A percentile compares a stretch with the other conserved stretches of the same genome.
phyloP scores from a whole-genome alignment of 352 stramenopile species.

The Globisporangium carolinianum region DNA sequence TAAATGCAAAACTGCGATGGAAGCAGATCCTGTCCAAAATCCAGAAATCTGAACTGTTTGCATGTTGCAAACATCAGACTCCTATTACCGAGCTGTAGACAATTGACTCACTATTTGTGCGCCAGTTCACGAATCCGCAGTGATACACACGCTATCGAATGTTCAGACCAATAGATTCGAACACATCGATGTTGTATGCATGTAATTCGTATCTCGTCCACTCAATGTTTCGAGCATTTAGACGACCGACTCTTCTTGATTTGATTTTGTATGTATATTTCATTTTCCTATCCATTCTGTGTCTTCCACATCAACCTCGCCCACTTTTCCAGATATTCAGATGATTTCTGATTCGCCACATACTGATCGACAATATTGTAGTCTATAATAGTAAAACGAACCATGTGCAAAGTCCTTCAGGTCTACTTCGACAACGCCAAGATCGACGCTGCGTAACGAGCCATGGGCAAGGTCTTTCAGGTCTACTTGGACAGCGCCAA shows the following conservation, averaged over 20 bases:
- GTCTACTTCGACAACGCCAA: constrained; percentile 87
- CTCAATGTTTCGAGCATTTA: not conserved
- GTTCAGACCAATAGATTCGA: not conserved
- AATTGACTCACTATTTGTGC: not conserved
- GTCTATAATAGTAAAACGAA: not conserved
- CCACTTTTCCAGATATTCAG: too few species aligned
- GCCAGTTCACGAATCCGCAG: too few species aligned
- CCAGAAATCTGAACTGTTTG: not conserved
- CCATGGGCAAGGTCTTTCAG: constrained; percentile 82
- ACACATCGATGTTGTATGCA: too few species aligned
- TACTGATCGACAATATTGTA: too few species aligned
- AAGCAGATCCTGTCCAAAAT: not conserved
- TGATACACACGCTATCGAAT: not conserved
- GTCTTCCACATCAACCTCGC: too few species aligned
- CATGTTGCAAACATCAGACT: not conserved
- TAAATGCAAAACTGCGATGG: constrained; percentile 1
- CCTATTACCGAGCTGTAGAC: not conserved
- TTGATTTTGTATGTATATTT: not conserved
- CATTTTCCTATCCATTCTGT: too few species aligned
- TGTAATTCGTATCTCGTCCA: too few species aligned
- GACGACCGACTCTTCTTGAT: too few species aligned
- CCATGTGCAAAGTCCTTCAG: constrained; percentile 80
- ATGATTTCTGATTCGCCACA: too few species aligned
- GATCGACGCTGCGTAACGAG: constrained; percentile 18
- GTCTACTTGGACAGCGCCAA: constrained; percentile 88